These are phyloP conservation scores for Rhodotorula diobovata DNA, from an alignment of 768 basidiomycete genomes.

Conservation along the genomic window DNA sequence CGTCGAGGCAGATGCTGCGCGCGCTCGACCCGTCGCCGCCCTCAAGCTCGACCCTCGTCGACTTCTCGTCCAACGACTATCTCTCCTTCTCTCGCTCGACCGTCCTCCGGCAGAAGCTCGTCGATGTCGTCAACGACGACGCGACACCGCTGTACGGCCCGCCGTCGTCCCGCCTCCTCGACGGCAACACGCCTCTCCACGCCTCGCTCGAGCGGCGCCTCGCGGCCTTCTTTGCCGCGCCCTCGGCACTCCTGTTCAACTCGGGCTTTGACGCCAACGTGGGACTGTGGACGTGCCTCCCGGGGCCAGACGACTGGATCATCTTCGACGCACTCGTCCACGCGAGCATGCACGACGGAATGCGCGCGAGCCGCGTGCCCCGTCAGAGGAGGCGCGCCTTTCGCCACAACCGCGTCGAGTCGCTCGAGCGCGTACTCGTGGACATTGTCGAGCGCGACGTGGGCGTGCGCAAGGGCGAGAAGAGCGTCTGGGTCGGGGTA, in stretches of 20 bases:
- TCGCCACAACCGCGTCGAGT: slow-evolving; percentile 60
- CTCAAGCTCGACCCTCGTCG: slow-evolving; percentile 45
- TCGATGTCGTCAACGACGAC: slow-evolving; percentile 57
- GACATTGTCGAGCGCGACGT: slow-evolving; percentile 1
- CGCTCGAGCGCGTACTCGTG: slow-evolving; percentile 54
- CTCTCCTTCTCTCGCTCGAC: slow-evolving; percentile 29
- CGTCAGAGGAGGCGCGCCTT: slow-evolving; percentile 55
- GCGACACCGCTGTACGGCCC: slow-evolving; percentile 63
- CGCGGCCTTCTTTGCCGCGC: slow-evolving; percentile 21
- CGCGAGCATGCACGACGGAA: slow-evolving; percentile 84
- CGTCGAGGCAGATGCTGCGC: slow-evolving; percentile 62
- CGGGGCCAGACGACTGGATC: slow-evolving; percentile 69
- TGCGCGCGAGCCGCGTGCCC: slow-evolving; percentile 57
- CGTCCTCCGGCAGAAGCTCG: slow-evolving; percentile 46
- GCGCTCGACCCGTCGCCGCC: slow-evolving; percentile 58
- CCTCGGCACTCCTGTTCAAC: slow-evolving; percentile 73
- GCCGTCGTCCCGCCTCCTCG: slow-evolving; percentile 78
- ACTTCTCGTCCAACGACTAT: slow-evolving; percentile 44
- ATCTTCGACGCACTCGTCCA: slow-evolving; percentile 84
- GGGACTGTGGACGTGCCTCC: slow-evolving; percentile 74
- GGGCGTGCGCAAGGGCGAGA: slow-evolving; percentile 50
- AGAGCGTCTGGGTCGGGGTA: slow-evolving; percentile 66
- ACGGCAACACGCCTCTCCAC: slow-evolving; percentile 65
- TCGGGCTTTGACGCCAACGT: slow-evolving; percentile 91
- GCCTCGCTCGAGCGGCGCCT: slow-evolving; percentile 58